Percentiles rank a stretch among this genome's conserved stretches.
phyloP scores from a whole-genome alignment of 1,284 basidiomycete genomes.

The Melanopsichium pennsylvanicum region DNA sequence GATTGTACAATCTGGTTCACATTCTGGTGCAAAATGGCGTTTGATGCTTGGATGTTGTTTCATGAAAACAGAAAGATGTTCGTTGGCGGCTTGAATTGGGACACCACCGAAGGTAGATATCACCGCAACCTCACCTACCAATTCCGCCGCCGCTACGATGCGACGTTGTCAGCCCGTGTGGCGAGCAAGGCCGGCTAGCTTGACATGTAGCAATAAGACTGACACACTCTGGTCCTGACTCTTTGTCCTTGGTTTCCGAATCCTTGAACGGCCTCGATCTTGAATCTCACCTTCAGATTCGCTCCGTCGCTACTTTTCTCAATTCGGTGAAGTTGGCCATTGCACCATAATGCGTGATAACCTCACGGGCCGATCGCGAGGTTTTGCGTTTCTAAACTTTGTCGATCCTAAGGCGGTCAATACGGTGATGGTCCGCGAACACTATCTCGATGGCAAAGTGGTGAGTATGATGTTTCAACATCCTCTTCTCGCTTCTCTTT shows the following conservation, averaged over 20 bases:
- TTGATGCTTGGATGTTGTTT: not conserved
- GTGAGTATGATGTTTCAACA: slow-evolving; percentile 69
- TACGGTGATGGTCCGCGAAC: slow-evolving; percentile 83
- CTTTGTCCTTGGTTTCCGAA: slow-evolving; percentile 44
- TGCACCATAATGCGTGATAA: slow-evolving; percentile 96
- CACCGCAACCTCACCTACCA: too few species aligned
- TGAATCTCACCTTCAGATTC: slow-evolving; percentile 71
- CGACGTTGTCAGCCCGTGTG: too few species aligned
- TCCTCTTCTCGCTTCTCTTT: not conserved
- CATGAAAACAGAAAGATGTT: slow-evolving; percentile 87
- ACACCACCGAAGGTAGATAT: slow-evolving; percentile 82
- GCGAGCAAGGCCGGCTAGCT: too few species aligned
- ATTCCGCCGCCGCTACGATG: too few species aligned
- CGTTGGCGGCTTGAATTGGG: slow-evolving; percentile 94
- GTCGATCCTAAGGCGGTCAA: slow-evolving; percentile 85
- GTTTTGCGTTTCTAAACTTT: slow-evolving; percentile 93
- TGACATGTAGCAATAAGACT: too few species aligned
- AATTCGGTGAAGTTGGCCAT: slow-evolving; percentile 88
- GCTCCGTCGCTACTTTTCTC: slow-evolving; percentile 82
- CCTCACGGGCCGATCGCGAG: slow-evolving; percentile 82
- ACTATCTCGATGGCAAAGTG: slow-evolving; percentile 90
- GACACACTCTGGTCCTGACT: not conserved
- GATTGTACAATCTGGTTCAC: not conserved
- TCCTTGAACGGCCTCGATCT: not conserved
- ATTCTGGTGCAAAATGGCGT: not conserved